Conservation (phyloP, 495 filamentous ascomycete genomes). For the Filosporella fistucella region DNA sequence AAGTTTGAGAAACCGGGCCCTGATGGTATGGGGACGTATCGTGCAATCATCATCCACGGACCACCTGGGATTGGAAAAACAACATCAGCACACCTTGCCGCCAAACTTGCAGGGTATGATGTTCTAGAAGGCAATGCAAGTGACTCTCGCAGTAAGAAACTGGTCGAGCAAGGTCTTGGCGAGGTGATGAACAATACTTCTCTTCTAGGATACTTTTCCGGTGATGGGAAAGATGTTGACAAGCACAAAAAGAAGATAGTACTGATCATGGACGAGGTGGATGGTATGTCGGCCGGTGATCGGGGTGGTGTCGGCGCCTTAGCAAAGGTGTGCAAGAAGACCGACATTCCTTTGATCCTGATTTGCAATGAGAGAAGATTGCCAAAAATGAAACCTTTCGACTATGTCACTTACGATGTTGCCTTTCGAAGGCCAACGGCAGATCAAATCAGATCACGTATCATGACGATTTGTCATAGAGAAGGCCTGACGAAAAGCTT, state of each 20-base stretch:
- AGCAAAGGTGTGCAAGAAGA: slow-evolving; percentile 90
- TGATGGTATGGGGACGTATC: slow-evolving; percentile 72
- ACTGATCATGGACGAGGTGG: slow-evolving; percentile 98
- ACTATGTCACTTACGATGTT: slow-evolving; percentile 75
- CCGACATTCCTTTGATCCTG: slow-evolving; percentile 88
- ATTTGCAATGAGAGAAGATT: slow-evolving; percentile 94
- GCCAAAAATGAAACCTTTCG: slow-evolving; percentile 98
- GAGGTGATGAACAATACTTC: slow-evolving; percentile 94
- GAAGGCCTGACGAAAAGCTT: slow-evolving; percentile 89
- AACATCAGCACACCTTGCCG: slow-evolving; percentile 91
- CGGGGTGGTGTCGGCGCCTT: slow-evolving; percentile 93
- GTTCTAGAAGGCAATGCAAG: slow-evolving; percentile 93
- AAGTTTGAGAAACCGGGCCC: slow-evolving; percentile 74
- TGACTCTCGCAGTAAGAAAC: slow-evolving; percentile 95
- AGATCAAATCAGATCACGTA: slow-evolving; percentile 80
- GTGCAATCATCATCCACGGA: slow-evolving; percentile 88
- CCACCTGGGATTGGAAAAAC: slow-evolving; percentile 98
- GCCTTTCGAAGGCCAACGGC: slow-evolving; percentile 85
- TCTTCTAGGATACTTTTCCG: slow-evolving; percentile 87
- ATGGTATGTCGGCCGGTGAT: slow-evolving; percentile 98
- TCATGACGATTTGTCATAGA: slow-evolving; percentile 91
- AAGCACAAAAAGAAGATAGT: slow-evolving; percentile 83
- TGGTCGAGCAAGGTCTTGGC: slow-evolving; percentile 80
- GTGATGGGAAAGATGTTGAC: slow-evolving; percentile 74
- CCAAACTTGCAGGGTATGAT: slow-evolving; percentile 90